Evolutionary conservation across 164 flowering plant genomes (phyloP).

Genomic region (Pachysandra terminalis): DNA sequence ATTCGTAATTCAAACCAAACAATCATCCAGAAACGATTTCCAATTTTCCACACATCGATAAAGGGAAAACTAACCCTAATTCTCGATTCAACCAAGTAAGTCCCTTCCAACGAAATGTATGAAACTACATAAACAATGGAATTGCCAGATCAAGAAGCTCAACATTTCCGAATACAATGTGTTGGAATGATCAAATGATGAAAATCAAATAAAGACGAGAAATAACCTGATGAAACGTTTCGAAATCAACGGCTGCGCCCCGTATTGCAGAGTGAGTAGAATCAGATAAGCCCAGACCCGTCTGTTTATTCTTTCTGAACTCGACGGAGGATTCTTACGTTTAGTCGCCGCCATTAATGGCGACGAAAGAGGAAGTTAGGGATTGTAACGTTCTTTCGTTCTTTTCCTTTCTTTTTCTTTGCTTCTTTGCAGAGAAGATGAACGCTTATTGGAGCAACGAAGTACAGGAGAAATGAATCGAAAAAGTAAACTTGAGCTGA

Average conservation of each 20-base stretch:
- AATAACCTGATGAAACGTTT: constrained; percentile 67
- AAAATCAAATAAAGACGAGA: neutral
- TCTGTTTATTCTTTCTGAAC: constrained; percentile 12
- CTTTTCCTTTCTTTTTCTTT: neutral
- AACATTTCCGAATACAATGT: neutral
- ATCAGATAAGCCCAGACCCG: constrained; percentile 56
- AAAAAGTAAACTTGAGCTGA: too few species aligned
- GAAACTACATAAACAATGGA: neutral
- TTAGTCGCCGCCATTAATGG: constrained; percentile 39
- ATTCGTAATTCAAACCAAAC: neutral
- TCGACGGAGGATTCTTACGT: constrained; percentile 16
- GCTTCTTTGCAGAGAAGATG: neutral
- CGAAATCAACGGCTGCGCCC: constrained; percentile 84
- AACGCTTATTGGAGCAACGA: neutral
- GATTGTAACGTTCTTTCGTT: neutral
- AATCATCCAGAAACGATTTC: neutral
- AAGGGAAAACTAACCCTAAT: neutral
- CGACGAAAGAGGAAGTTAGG: neutral
- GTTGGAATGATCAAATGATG: neutral
- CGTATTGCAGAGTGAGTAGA: constrained; percentile 78
- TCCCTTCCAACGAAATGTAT: neutral
- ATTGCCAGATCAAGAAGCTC: neutral
- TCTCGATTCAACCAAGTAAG: neutral
- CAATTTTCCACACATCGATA: neutral
- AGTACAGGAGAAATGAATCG: neutral